These are phyloP conservation scores for Fusarium cicatricum DNA, from an alignment of 2,329 filamentous ascomycete genomes.

Conservation along the genomic window DNA sequence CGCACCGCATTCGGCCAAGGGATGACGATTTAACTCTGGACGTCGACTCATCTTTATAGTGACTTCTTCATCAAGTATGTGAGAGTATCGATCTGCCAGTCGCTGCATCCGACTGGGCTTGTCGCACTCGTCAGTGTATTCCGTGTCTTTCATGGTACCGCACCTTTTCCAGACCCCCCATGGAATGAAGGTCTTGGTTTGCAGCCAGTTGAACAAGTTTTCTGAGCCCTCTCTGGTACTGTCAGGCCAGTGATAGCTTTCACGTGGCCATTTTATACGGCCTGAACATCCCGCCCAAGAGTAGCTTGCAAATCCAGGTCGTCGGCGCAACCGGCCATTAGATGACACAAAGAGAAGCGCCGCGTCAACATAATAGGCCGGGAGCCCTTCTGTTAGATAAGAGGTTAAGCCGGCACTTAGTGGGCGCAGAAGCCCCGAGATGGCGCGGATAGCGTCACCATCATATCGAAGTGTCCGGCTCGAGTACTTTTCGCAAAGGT, in stretches of 20 bases:
- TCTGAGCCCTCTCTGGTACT: background rate
- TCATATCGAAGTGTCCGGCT: constrained; percentile 7
- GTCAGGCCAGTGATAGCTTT: background rate
- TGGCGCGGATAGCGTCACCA: constrained; percentile 12
- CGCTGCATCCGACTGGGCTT: background rate
- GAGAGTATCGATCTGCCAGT: background rate
- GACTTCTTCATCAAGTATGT: background rate
- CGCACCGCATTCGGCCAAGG: background rate
- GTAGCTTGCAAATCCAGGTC: constrained; percentile 23
- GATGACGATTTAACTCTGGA: background rate
- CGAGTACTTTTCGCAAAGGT: constrained; percentile 21
- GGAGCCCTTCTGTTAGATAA: background rate
- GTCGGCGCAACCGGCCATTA: background rate
- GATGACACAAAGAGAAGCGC: background rate
- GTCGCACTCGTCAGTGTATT: background rate
- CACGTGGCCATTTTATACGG: constrained; percentile 8
- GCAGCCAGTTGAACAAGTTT: constrained; percentile 9
- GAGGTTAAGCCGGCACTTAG: background rate
- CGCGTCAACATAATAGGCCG: background rate
- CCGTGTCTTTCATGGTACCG: background rate
- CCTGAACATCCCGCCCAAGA: constrained; percentile 29
- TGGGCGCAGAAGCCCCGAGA: constrained; percentile 13
- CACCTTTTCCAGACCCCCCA: constrained; percentile 5
- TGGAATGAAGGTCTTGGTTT: constrained; percentile 3
- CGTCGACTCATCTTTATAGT: background rate